Evolutionary conservation across 208 protist species (phyloP), one percentile per base, ranked within the genome.

Genomic region (Trypanosomatidae sp.): DNA sequence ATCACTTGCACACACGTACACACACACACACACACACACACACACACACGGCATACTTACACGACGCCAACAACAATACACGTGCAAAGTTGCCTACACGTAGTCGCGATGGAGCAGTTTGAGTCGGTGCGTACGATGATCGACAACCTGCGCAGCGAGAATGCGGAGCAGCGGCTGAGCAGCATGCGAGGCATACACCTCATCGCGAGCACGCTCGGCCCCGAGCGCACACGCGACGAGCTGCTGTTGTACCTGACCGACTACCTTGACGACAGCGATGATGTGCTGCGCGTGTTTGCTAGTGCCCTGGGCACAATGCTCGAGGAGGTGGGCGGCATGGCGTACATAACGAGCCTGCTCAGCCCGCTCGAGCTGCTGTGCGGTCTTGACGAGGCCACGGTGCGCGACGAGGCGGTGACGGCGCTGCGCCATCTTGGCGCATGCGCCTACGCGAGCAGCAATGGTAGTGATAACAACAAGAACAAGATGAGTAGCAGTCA

Each of bases 201-300:
- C 43, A 99, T 99, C 72, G 87, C 95, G 1, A 68, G 88, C 20
- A 97, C 96, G 3, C 82, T 99, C 15, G 96, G 96, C 15, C 76
- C 87, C 4, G 84, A 98, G 53, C 71, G 95, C 22, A 98, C 97
- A 0, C 71, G 96, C 24, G 66, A 88, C 16, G 97, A 99, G 64
- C 76, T 99, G 11, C 71, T 99, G 5, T 91, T 96, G 19, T 98
- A 97, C 60, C 73, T 99, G 10, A 96, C 92, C 25, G 96, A 97
- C 95, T 88, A 88, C 43, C 79, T 98, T 21, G 97, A 99, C 48
- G 97, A 99, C 65, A 97, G 99, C 66, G 97, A 99, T 56, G 97
- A 99, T 61, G 96, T 99, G 15, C 68, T 99, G 24, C 78, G 97
- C 3, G 96, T 97, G 4, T 77, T 99, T 25, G 95, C 96, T 2